Base-by-base conservation (phyloP, 257 asterid genomes). In the Nemophila menziesii region DNA sequence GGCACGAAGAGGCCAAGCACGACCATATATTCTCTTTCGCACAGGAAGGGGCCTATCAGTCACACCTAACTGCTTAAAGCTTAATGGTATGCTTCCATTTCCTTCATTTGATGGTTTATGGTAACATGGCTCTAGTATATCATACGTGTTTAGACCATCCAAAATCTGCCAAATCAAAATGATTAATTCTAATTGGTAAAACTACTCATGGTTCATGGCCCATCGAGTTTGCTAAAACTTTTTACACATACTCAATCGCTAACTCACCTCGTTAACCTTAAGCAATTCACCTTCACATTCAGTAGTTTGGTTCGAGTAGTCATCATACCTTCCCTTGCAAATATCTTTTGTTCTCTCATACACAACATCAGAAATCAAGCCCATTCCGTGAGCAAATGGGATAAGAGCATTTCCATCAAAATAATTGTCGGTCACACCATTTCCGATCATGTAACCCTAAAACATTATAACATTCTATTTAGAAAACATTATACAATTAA, bases 1-100 rank as follows among this genome's bases (percentile, higher is more conserved):
- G 16, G 81, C 81, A 22, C 72, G 76, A 20, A 58, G 70, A 16
- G 86, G 86, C 86, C 86, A 70, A 15, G 81, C 74, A 14, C 81
- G 81, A 0, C 86, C 86, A 18, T 61, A 73, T 44, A 73, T 66
- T 38, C 86, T 55, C 60, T 58, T 77, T 39, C 86, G 62, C 19
- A 77, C 82, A 13, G 77, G 37, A 15, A 69, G 57, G 20, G 77
- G 72, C 64, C 61, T 77, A 17, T 70, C 74, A 2, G 64, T 67
- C 38, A 13, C 21, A 16, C 86, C 86, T 2, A 77, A 58, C 56
- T 61, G 55, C 46, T 64, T 54, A 50, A 77, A 77, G 61, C 86
- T 77, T 29, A 44, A 36, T 29, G 86, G 81, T 20, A 73, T 45
- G 18, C 48, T 73, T 9, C 48, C 38, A 45, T 49, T 67, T 12